Evolutionary conservation across 164 flowering plant genomes (phyloP), one percentile per base, ranked within the genome.

Genomic region (Aristolochia fimbriata): DNA sequence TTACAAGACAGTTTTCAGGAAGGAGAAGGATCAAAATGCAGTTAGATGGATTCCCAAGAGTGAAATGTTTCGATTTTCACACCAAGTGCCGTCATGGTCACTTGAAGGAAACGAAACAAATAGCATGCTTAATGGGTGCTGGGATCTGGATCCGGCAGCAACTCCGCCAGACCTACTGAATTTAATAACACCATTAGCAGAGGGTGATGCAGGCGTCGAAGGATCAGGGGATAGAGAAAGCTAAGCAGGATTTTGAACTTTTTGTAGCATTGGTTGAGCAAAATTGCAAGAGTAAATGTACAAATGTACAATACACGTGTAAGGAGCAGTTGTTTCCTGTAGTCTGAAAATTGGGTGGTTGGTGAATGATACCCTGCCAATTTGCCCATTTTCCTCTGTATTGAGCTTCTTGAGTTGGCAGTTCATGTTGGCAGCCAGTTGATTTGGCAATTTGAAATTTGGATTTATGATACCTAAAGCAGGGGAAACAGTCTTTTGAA

Each of bases 81-180:
- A 93, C 77, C 92, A 79, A 71, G 99, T 88, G 15, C 99, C 99
- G 6, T 85, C 96, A 43, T 83, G 81, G 75, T 69, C 65, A 20
- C 88, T 89, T 8, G 73, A 74, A 54, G 81, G 72, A 10, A 68
- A 54, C 60, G 84, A 78, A 58, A 72, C 65, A 0, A 59, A 60
- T 27, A 77, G 79, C 51, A 67, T 85, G 77, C 97, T 95, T 0
- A 87, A 80, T 3, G 86, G 86, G 10, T 93, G 92, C 69, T 84
- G 94, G 85, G 99, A 90, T 72, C 76, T 93, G n/a, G 99, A 93
- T 70, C 96, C 99, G 10, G 99, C 99, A 64, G 98, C 97, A 31
- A 93, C 81, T 43, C 98, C 98, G 57, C 85, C 80, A 14, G 83
- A 81, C 55, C 77, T 92, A 56, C 93, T 92, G 59, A 82, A 80